These are phyloP conservation scores for Picea glauca DNA, from an alignment of 75 land plant species.

Conservation along the genomic window DNA sequence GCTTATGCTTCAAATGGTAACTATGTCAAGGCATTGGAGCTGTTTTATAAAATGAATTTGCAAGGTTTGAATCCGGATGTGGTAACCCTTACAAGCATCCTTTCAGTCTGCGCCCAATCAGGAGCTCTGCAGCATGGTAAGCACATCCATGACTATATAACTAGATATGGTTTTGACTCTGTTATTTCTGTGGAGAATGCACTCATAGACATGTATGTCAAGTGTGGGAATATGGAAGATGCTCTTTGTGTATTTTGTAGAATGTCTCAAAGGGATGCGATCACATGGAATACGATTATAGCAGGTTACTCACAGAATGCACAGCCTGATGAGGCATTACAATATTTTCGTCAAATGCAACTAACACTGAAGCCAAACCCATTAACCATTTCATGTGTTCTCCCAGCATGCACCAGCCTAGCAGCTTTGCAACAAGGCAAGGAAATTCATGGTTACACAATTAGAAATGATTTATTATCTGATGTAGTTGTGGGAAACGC, in stretches of 20 bases:
- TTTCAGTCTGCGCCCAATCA: background rate
- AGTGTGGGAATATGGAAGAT: conserved; percentile 9
- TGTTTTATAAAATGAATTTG: background rate
- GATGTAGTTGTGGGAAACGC: conserved; percentile 44
- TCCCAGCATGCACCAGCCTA: conserved; percentile 36
- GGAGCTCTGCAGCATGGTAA: no score
- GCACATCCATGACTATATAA: background rate
- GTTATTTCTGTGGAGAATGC: background rate
- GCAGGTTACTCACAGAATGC: conserved; percentile 24
- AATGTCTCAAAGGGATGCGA: conserved; percentile 41
- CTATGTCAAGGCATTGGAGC: background rate
- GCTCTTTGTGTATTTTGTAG: conserved; percentile 32
- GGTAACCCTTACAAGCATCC: background rate
- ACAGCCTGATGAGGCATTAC: conserved; percentile 26
- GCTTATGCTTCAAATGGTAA: background rate
- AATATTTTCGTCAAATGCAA: conserved; percentile 28
- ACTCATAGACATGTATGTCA: background rate
- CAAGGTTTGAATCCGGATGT: background rate
- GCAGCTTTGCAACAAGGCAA: conserved; percentile 22
- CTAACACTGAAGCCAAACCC: conserved; percentile 35
- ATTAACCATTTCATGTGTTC: conserved; percentile 49
- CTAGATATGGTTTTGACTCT: background rate
- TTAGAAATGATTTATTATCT: conserved; percentile 43
- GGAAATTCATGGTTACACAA: conserved; percentile 30
- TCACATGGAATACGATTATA: conserved; percentile 57